Base-by-base conservation (phyloP, 768 basidiomycete genomes). In the Lactifluus piperatus region DNA sequence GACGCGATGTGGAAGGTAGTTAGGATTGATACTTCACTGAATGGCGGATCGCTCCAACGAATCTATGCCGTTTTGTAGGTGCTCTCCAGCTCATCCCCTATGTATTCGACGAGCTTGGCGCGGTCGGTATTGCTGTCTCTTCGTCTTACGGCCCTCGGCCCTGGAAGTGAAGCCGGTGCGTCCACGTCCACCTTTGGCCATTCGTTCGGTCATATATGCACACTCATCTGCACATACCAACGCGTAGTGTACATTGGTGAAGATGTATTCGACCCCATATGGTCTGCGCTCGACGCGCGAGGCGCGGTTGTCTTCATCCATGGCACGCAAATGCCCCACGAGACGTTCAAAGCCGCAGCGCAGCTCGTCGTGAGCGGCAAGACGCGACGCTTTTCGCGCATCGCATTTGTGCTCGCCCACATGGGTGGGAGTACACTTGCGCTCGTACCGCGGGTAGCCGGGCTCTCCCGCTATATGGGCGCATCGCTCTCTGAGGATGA, bases 291-390 rank as follows among this genome's bases (percentile, higher is more conserved):
- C 29, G 62, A 88, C 67, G 73, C 70, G 55, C 77, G 87, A 36
- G 66, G 71, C 8, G 78, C 82, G 2, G 77, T 83, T 29, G 83
- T 88, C 20, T 87, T 89, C 67, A 73, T 91, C 22, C 88, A 91
- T 68, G 86, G 88, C 32, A 76, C 81, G 30, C 85, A 87, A 67
- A 78, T 77, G 5, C 88, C 87, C 7, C 84, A 88, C 67, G 88
- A 90, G 70, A 91, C 88, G 0, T 88, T 82, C 76, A 89, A 88
- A 72, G 88, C 86, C 1, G 86, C 86, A 34, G 82, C 86, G 3
- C 85, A 88, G 67, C 78, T 91, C 50, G 86, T 90, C 47, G 82
- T 89, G 24, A 79, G 84, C 0, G 84, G 85, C 47, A 79, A 76
- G 66, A 87, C 85, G 69, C 82, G 85, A 44, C 79, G 75, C 60